These are phyloP conservation scores for Malbranchea zuffiana DNA, from an alignment of 2,329 filamentous ascomycete genomes.

Conservation along the genomic window DNA sequence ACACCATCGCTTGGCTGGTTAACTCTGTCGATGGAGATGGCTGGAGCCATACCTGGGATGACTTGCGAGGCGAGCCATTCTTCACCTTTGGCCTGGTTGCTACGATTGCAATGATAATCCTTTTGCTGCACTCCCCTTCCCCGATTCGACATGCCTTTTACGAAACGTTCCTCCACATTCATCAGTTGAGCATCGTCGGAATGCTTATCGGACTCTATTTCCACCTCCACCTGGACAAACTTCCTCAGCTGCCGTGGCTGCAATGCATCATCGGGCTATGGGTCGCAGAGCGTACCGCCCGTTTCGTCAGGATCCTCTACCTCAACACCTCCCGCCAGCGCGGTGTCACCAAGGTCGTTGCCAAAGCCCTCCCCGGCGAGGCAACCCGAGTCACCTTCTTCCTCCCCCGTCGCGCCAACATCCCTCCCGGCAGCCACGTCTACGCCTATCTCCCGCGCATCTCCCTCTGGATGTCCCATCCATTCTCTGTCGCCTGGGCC, in stretches of 20 bases:
- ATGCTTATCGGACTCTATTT: conserved; percentile 36
- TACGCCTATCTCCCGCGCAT: conserved; percentile 48
- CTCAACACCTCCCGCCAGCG: conserved; percentile 43
- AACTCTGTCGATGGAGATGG: conserved; percentile 60
- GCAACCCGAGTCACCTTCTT: conserved; percentile 52
- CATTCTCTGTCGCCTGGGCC: conserved; percentile 40
- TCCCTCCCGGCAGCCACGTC: conserved; percentile 48
- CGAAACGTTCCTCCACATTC: conserved; percentile 38
- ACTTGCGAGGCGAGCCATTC: conserved; percentile 30
- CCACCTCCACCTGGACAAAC: conserved; percentile 32
- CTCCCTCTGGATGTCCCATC: conserved; percentile 39
- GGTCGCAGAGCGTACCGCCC: conserved; percentile 35
- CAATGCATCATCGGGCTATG: conserved; percentile 30
- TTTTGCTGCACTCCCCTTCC: conserved; percentile 36
- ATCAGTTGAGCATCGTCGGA: conserved; percentile 36
- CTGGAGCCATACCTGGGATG: conserved; percentile 39
- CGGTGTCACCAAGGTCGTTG: conserved; percentile 41
- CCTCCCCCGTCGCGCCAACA: conserved; percentile 43
- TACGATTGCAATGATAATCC: conserved; percentile 30
- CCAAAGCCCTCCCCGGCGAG: conserved; percentile 50
- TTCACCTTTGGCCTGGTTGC: conserved; percentile 38
- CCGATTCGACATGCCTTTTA: conserved; percentile 38
- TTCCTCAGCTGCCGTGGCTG: conserved; percentile 34
- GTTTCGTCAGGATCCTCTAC: conserved; percentile 41
- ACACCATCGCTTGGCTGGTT: conserved; percentile 65